A percentile compares a stretch with the other conserved stretches of the same genome.
Conservation (phyloP, 2,329 filamentous ascomycete species). For the Diaporthe capsici region DNA sequence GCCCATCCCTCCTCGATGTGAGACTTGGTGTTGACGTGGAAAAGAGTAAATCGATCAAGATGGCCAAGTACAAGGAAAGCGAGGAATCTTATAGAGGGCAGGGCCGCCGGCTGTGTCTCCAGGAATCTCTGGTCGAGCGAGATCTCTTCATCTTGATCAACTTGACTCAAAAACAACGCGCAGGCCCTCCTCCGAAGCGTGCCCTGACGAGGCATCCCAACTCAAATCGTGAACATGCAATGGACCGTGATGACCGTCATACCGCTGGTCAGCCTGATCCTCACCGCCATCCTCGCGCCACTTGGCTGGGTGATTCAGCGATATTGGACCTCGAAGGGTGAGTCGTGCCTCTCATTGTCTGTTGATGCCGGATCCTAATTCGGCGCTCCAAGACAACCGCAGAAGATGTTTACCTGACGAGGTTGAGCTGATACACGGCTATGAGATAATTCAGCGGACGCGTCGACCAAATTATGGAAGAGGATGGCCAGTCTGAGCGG, state of each 20-base stretch:
- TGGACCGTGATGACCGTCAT: constrained; percentile 27
- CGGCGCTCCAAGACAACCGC: constrained; percentile 6
- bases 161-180: not conserved
- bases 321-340: constrained; percentile 26
- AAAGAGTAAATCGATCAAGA: constrained; percentile 12
- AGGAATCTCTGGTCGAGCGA: not conserved
- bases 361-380: constrained; percentile 25
- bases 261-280: constrained; percentile 18
- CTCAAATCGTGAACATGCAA: constrained; percentile 25
- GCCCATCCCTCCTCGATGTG: constrained; percentile 14
- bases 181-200: not conserved
- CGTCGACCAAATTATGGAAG: constrained; percentile 33
- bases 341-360: constrained; percentile 2
- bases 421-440: constrained; percentile 30
- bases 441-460: constrained; percentile 28
- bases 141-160: constrained; percentile 3
- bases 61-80: not conserved
- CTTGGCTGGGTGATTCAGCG: constrained; percentile 28
- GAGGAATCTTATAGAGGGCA: constrained; percentile 14
- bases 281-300: constrained; percentile 32
- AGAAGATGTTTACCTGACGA: constrained; percentile 20
- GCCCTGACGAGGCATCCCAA: not conserved
- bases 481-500: constrained; percentile 28
- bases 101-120: not conserved
- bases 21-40: constrained; percentile 25